Percentiles rank a stretch among this genome's conserved stretches.
Evolutionary conservation across 306 rosid species (phyloP).

Genomic region (Vigna unguiculata): DNA sequence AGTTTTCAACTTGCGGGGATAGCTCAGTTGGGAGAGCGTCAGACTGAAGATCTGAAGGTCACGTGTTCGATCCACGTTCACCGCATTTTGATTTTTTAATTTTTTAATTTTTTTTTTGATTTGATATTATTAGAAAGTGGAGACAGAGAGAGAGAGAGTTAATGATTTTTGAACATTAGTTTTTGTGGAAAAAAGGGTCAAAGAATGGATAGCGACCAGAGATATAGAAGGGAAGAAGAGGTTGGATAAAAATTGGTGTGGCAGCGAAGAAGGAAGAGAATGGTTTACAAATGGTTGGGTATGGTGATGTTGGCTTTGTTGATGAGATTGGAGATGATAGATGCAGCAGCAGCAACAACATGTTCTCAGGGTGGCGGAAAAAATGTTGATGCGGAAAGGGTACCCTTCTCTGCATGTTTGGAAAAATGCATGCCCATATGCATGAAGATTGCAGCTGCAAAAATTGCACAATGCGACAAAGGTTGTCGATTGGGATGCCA

Average conservation of each 20-base stretch:
- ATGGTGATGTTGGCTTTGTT: constrained; percentile 17
- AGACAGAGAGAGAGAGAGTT: too few relatives aligned
- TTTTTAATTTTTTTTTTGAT: too few relatives aligned
- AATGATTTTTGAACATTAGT: too few relatives aligned
- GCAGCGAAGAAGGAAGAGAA: background rate
- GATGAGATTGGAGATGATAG: constrained; percentile 2
- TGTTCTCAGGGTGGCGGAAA: background rate
- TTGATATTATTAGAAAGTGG: too few relatives aligned
- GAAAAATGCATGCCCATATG: constrained; percentile 41
- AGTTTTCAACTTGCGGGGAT: background rate
- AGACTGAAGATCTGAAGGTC: constrained; percentile 35
- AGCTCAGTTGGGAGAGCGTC: constrained; percentile 34
- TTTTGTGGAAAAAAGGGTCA: too few relatives aligned
- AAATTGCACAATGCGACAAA: background rate
- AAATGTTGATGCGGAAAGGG: background rate
- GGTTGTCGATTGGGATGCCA: constrained; percentile 45
- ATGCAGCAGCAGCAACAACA: background rate
- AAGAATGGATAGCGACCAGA: too few relatives aligned
- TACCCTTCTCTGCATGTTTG: background rate
- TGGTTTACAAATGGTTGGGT: constrained; percentile 30
- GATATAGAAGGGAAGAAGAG: too few relatives aligned
- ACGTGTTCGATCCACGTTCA: constrained; percentile 30
- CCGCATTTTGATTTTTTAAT: background rate
- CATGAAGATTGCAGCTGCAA: constrained; percentile 23
- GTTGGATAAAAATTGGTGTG: too few relatives aligned